A percentile compares a stretch with the other conserved stretches of the same genome.
These are phyloP conservation scores for Hypoxylon rickii DNA, from an alignment of 495 filamentous ascomycete genomes.

Conservation along the genomic window DNA sequence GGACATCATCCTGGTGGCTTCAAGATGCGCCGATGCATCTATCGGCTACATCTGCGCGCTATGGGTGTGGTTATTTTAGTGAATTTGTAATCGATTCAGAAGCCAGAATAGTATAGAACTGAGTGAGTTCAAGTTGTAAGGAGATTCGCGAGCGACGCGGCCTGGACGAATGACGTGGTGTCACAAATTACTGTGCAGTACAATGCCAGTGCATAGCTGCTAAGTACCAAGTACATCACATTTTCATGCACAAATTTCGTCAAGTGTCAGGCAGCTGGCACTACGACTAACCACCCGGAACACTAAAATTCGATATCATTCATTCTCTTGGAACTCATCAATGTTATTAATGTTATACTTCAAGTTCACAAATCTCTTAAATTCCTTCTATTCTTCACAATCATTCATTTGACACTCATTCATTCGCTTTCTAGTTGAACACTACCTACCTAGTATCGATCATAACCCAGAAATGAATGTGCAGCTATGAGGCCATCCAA, in stretches of 20 bases:
- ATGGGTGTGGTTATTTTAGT: not conserved
- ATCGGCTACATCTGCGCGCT: constrained; percentile 34
- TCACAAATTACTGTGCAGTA: not conserved
- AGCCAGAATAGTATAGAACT: not conserved
- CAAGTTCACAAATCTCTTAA: too few species aligned
- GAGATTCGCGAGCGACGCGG: constrained; percentile 7
- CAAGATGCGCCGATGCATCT: constrained; percentile 36
- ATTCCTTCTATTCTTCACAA: too few species aligned
- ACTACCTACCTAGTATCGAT: too few species aligned
- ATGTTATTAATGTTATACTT: too few species aligned
- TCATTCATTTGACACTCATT: constrained; percentile 3
- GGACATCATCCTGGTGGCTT: constrained; percentile 65
- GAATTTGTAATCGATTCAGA: not conserved
- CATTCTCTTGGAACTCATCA: too few species aligned
- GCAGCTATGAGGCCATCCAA: constrained; percentile 43
- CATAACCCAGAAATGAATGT: not conserved
- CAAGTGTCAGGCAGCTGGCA: constrained; percentile 7
- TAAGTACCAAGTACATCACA: too few species aligned
- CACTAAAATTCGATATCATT: too few species aligned
- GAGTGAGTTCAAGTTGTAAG: not conserved
- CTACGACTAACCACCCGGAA: too few species aligned
- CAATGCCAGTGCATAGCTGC: too few species aligned
- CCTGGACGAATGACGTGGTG: constrained; percentile 29
- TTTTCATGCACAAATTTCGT: too few species aligned
- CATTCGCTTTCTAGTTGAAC: too few species aligned